Conservation (phyloP, 768 basidiomycete species). For the Piloderma croceum region DNA sequence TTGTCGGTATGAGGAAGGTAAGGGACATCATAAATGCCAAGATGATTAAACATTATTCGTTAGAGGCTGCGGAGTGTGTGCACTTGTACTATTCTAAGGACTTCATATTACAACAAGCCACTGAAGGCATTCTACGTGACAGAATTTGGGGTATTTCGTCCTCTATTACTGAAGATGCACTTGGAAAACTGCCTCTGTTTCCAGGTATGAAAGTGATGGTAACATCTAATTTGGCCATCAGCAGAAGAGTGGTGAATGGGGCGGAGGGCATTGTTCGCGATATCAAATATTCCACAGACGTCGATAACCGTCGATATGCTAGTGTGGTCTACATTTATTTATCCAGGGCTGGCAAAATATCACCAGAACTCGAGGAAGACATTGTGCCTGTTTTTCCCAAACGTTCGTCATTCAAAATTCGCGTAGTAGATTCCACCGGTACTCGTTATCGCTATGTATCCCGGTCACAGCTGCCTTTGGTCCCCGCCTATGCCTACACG, state of each 20-base stretch:
- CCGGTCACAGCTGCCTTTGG: slow-evolving; percentile 12
- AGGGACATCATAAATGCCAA: slow-evolving; percentile 14
- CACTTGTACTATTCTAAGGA: background rate
- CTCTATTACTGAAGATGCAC: slow-evolving; percentile 7
- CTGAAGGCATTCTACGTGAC: background rate
- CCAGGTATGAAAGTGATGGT: slow-evolving; percentile 18
- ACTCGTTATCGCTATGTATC: background rate
- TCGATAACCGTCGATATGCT: background rate
- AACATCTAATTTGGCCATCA: slow-evolving; percentile 14
- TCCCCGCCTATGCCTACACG: slow-evolving; percentile 25
- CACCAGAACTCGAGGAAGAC: background rate
- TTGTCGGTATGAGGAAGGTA: slow-evolving; percentile 12
- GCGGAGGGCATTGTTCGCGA: slow-evolving; percentile 12
- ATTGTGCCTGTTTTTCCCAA: background rate
- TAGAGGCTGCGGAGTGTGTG: background rate
- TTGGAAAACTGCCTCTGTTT: slow-evolving; percentile 16
- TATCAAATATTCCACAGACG: slow-evolving; percentile 6
- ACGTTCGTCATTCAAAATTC: background rate
- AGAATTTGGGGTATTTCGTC: slow-evolving; percentile 17
- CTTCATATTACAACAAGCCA: slow-evolving; percentile 1
- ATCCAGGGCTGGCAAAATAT: background rate
- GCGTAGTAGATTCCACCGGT: background rate
- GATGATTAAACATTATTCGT: background rate
- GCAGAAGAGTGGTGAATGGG: slow-evolving; percentile 13
- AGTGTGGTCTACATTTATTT: background rate